phyloP scores from a whole-genome alignment of 2,329 filamentous ascomycete species.

The Onygenales sp. region DNA sequence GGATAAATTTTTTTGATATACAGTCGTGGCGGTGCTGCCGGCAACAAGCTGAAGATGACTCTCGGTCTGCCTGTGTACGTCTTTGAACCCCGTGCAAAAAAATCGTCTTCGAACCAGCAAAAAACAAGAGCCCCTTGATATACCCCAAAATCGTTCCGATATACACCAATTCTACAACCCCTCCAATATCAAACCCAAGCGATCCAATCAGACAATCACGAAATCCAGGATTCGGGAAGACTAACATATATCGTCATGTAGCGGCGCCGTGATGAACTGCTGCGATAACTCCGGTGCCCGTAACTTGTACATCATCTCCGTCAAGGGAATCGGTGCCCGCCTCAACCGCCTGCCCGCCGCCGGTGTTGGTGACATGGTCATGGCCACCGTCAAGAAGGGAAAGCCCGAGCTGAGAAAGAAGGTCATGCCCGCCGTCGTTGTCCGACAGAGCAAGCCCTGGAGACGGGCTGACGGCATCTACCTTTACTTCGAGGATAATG shows the following conservation, averaged over 20 bases:
- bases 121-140: background rate
- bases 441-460: slow-evolving; percentile 99
- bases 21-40: slow-evolving; percentile 76
- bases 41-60: slow-evolving; percentile 99
- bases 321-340: slow-evolving; percentile 96
- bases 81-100: slow-evolving; percentile 10
- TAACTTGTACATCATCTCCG: slow-evolving; percentile 99
- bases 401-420: slow-evolving; percentile 99
- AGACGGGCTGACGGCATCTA: slow-evolving; percentile 96
- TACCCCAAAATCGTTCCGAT: background rate
- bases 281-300: slow-evolving; percentile 98
- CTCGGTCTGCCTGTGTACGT: slow-evolving; percentile 99
- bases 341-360: slow-evolving; percentile 95
- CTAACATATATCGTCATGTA: slow-evolving; percentile 28
- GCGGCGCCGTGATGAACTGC: slow-evolving; percentile 99
- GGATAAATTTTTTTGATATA: slow-evolving; percentile 17
- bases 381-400: slow-evolving; percentile 99
- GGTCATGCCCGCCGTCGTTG: slow-evolving; percentile 99
- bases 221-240: background rate
- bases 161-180: background rate
- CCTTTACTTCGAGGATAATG: slow-evolving; percentile 99
- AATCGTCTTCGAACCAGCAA: background rate
- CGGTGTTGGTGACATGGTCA: slow-evolving; percentile 99
- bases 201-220: background rate
- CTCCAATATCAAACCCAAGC: background rate